Conservation (phyloP, 192 early-diverging fungal species). For the Backusella circina region DNA sequence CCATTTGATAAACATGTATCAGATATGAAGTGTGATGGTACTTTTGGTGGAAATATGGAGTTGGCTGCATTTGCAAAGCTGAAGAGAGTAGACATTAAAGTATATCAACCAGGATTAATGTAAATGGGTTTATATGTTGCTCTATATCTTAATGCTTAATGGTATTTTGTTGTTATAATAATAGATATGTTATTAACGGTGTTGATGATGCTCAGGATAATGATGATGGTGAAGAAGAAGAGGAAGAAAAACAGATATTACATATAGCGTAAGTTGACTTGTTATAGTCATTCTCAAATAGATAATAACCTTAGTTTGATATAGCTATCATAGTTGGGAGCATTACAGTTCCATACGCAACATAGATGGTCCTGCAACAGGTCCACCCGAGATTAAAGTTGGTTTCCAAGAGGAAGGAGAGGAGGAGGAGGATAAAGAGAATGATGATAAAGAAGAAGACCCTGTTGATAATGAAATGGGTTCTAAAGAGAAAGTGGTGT, state of each 20-base stretch:
- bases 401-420: not conserved
- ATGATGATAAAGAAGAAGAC: slow-evolving; percentile 20
- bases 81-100: slow-evolving; percentile 58
- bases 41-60: slow-evolving; percentile 74
- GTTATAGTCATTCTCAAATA: too few species aligned
- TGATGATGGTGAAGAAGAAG: slow-evolving; percentile 16
- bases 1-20: slow-evolving; percentile 53
- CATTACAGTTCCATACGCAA: slow-evolving; percentile 77
- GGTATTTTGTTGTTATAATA: not conserved
- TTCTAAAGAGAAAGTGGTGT: slow-evolving; percentile 54
- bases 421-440: slow-evolving; percentile 11
- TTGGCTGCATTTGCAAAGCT: slow-evolving; percentile 67
- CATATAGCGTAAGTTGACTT: slow-evolving; percentile 54
- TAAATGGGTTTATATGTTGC: not conserved
- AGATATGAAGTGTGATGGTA: slow-evolving; percentile 57
- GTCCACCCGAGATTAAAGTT: slow-evolving; percentile 57
- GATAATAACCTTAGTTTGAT: not conserved
- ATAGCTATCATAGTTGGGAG: slow-evolving; percentile 70
- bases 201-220: slow-evolving; percentile 41
- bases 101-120: slow-evolving; percentile 68
- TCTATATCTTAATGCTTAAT: not conserved
- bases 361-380: slow-evolving; percentile 55
- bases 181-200: slow-evolving; percentile 63
- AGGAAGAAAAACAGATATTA: slow-evolving; percentile 36
- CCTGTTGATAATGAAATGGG: slow-evolving; percentile 15